Evolutionary conservation across 2,329 filamentous ascomycete genomes (phyloP), one percentile per base, ranked within the genome.

Genomic region (Ophiostoma sp.): DNA sequence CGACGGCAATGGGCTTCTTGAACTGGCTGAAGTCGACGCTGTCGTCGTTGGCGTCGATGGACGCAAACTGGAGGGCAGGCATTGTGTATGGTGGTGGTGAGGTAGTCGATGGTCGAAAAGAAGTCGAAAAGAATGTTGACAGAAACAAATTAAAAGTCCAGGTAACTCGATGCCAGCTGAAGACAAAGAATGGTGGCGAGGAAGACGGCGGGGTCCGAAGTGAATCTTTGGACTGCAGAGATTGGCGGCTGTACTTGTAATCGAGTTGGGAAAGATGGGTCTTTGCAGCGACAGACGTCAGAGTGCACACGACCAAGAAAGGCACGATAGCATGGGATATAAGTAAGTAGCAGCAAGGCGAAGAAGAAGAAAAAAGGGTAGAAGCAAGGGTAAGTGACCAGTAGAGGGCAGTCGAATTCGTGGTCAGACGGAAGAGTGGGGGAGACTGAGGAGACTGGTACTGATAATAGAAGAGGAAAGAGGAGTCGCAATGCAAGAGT

Each of bases 21-120:
- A 72, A 72, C 8, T 39, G 23, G 39, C 68, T 23, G 23, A 73
- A 72, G 66, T 72, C 69, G 72, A 74, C 60, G 71, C 72, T 72
- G 69, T 74, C 73, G 65, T 74, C 73, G 70, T 70, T 36, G 62
- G 68, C 68, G 67, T 72, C 72, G 70, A 74, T 73, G 33, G 72
- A 72, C 48, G 69, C 72, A 31, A 72, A 71, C 36, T 71, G 70
- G 10, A 72, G 27, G 20, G 72, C 69, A 62, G 73, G 72, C 73
- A 74, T 74, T 70, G 68, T 66, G 67, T 20, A 41, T 39, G 60
- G 62, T 11, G 44, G 5, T 17, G 8, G 52, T 23, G 52, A 27
- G 4, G 52, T 57, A 13, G n/a, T n/a, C 1, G 35, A 41, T 17
- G 8, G 31, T 39, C 13, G 48, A 36, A 36, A 39, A 27, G 20